Evolutionary conservation across 1,284 basidiomycete species (phyloP).

Genomic region (Leccinum griseonigrum): DNA sequence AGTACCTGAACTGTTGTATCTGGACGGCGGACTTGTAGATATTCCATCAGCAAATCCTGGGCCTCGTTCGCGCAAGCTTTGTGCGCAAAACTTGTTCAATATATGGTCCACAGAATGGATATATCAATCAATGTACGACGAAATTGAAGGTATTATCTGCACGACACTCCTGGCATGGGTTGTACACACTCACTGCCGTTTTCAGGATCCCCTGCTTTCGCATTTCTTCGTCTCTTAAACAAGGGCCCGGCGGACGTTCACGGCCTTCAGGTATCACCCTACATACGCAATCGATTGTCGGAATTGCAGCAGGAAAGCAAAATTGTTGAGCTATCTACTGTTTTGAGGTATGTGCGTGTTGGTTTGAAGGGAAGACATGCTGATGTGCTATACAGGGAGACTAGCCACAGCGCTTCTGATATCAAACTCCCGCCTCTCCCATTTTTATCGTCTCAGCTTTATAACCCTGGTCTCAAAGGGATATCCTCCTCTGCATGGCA

Average conservation of each 20-base stretch:
- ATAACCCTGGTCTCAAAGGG: conserved; percentile 50
- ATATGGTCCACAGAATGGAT: conserved; percentile 91
- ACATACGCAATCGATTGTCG: conserved; percentile 52
- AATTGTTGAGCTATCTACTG: conserved; percentile 43
- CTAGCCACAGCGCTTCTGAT: conserved; percentile 18
- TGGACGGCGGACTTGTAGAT: conserved; percentile 74
- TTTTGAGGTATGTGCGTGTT: conserved; percentile 44
- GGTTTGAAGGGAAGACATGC: conserved; percentile 12
- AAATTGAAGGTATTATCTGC: conserved; percentile 46
- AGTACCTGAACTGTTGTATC: conserved; percentile 78
- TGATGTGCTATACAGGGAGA: conserved; percentile 23
- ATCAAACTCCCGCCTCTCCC: conserved; percentile 31
- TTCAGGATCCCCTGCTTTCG: conserved; percentile 56
- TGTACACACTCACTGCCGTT: conserved; percentile 7
- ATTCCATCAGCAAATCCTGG: conserved; percentile 61
- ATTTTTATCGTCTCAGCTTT: conserved; percentile 39
- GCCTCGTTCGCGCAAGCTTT: conserved; percentile 58
- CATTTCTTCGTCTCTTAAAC: conserved; percentile 74
- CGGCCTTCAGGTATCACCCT: conserved; percentile 53
- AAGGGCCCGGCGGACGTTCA: conserved; percentile 64
- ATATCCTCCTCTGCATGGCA: conserved; percentile 68
- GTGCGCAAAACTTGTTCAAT: conserved; percentile 76
- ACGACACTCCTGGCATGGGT: not conserved
- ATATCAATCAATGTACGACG: conserved; percentile 63
- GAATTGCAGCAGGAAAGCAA: conserved; percentile 47